Evolutionary conservation across 257 asterid species (phyloP), one percentile per base, ranked within the genome.

Genomic region (Fraxinus excelsior): DNA sequence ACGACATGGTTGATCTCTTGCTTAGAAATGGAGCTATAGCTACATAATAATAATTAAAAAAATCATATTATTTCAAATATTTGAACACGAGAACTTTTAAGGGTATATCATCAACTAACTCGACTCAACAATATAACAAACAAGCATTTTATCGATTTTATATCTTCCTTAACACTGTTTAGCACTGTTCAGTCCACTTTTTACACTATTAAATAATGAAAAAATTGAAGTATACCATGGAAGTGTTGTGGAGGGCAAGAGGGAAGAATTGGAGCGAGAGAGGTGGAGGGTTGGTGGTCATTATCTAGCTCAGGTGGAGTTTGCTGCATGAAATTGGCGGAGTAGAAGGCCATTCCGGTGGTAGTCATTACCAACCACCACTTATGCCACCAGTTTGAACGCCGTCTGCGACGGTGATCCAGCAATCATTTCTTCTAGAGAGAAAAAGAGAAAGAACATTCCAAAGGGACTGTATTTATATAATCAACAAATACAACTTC

Each of bases 321-420:
- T 86, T 91, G 97, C 62, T 90, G 84, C 96, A 93, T 87, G 79
- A 91, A 93, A 86, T 91, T 91, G 72, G 98, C 64, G 74, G 91
- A 96, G 79, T 88, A 91, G 79, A 90, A 93, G 66, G 89, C 94
- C 98, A 93, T 93, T 79, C 86, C 82, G 64, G 76, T 73, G 81
- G 82, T 75, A 80, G 74, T 82, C 94, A 88, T 91, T 85, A 80
- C 76, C 91, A 79, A 71, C 31, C 29, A 19, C 26, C 53, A 13
- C 28, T 79, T 44, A 42, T 56, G 16, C 79, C 79, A 74, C 74
- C 71, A 44, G 66, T 73, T 80, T 76, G 75, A 82, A 18, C 67
- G 35, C 32, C 32, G 71, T 40, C 75, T 79, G 51, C 74, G 77
- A 62, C 73, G 32, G 28, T 77, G 83, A 83, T 85, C 82, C 80